Percentiles rank a stretch among this genome's conserved stretches.
These are phyloP conservation scores for Trichoderma sp. DNA, from an alignment of 2,329 filamentous ascomycete species.

Conservation along the genomic window DNA sequence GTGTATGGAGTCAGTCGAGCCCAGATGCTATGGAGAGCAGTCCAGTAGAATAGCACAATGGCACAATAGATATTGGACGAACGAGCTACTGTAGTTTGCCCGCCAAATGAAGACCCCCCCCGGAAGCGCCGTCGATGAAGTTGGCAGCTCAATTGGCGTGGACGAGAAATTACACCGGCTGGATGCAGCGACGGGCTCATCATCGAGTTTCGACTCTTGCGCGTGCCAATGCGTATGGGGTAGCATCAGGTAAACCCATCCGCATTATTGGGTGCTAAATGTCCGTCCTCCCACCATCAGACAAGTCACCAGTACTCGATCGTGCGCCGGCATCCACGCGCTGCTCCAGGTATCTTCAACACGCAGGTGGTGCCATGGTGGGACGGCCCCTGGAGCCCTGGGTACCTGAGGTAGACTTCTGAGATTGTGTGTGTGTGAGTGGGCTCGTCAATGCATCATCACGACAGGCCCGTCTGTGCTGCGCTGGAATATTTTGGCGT, in stretches of 20 bases:
- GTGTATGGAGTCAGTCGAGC: background rate
- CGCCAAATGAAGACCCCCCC: background rate
- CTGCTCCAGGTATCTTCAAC: background rate
- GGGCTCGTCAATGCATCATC: slow-evolving; percentile 6
- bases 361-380: background rate
- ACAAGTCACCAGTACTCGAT: background rate
- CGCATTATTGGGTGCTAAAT: slow-evolving; percentile 10
- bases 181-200: slow-evolving; percentile 6
- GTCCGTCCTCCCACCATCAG: background rate
- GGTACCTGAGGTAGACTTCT: too few species aligned
- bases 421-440: background rate
- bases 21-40: background rate
- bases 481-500: background rate
- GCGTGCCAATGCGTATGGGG: slow-evolving; percentile 11
- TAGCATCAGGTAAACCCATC: slow-evolving; percentile 1
- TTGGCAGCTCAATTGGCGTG: background rate
- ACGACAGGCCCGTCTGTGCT: background rate
- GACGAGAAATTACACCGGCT: background rate
- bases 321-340: background rate
- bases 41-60: too few species aligned
- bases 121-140: slow-evolving; percentile 7
- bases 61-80: background rate
- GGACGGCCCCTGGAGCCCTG: background rate
- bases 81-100: background rate
- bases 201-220: slow-evolving; percentile 9